These are phyloP conservation scores for Monosporascus sp. DNA, from an alignment of 2,329 filamentous ascomycete species.

Conservation along the genomic window DNA sequence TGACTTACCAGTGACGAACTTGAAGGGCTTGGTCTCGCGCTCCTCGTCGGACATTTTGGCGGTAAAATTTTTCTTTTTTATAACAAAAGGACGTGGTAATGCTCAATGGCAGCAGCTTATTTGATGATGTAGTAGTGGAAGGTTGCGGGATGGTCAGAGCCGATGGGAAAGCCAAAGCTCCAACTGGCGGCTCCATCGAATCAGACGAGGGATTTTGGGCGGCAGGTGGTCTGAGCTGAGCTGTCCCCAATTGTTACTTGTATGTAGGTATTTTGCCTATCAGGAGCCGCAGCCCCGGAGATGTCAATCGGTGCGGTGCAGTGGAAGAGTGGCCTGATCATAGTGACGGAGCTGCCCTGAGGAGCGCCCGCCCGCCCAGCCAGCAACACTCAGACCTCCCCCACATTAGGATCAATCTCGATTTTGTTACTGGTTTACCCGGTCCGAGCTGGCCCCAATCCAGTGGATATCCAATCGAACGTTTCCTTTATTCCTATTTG, in stretches of 20 bases:
- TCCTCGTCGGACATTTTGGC: constrained; percentile 88
- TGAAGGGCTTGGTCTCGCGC: constrained; percentile 95
- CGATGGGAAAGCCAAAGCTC: neutral
- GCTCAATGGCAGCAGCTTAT: constrained; percentile 26
- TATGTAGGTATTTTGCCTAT: neutral
- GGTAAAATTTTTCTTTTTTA: constrained; percentile 16
- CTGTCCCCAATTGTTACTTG: neutral
- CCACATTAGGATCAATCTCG: neutral
- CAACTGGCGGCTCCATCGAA: constrained; percentile 16
- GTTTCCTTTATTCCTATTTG: neutral
- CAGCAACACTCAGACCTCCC: neutral
- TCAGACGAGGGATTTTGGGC: constrained; percentile 17
- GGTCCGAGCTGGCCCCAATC: neutral
- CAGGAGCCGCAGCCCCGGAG: no score
- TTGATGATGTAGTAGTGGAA: constrained; percentile 14
- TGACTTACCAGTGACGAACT: constrained; percentile 95
- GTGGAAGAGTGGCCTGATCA: no score
- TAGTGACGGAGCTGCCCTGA: no score
- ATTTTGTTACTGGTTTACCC: neutral
- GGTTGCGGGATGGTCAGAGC: constrained; percentile 28
- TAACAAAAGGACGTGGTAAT: constrained; percentile 22
- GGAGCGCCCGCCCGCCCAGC: no score
- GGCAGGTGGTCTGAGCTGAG: constrained; percentile 27
- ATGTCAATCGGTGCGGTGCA: no score
- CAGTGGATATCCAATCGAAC: neutral